Evolutionary conservation across 2,329 filamentous ascomycete species (phyloP).

Genomic region (Sclerotiophoma versabilis): DNA sequence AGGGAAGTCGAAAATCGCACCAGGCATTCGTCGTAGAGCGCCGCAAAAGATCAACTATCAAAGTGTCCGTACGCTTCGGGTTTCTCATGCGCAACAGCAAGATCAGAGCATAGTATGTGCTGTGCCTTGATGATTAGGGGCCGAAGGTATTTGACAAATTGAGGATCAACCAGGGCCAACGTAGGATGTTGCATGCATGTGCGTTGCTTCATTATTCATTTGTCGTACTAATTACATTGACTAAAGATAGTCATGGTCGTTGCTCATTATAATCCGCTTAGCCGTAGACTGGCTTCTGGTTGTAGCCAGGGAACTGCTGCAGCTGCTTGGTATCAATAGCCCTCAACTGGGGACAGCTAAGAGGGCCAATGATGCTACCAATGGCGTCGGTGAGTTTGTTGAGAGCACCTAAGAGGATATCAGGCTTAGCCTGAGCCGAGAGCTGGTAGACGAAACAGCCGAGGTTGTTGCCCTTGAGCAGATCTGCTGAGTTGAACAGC

Average conservation of each 20-base stretch:
- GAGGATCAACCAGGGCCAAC: no score
- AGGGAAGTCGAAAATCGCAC: no score
- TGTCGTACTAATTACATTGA: no score
- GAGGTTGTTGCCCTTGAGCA: slow-evolving; percentile 26
- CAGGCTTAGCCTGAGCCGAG: slow-evolving; percentile 31
- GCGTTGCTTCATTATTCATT: no score
- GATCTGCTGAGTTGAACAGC: slow-evolving; percentile 21
- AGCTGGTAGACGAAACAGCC: slow-evolving; percentile 28
- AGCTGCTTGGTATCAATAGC: slow-evolving; percentile 23
- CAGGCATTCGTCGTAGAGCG: no score
- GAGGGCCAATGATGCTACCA: slow-evolving; percentile 19
- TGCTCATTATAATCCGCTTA: background rate
- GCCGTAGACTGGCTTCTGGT: slow-evolving; percentile 24
- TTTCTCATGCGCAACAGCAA: no score
- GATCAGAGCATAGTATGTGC: no score
- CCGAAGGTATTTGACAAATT: no score
- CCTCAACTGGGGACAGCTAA: slow-evolving; percentile 28
- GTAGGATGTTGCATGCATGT: no score
- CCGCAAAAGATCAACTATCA: no score
- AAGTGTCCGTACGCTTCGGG: no score
- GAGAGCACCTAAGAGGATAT: slow-evolving; percentile 26
- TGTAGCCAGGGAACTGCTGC: slow-evolving; percentile 31
- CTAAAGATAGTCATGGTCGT: background rate
- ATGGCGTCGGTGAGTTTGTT: slow-evolving; percentile 23
- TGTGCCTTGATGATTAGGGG: no score